Evolutionary conservation across 306 rosid species (phyloP), one percentile per base, ranked within the genome.

Genomic region (Begonia fuchsioides): DNA sequence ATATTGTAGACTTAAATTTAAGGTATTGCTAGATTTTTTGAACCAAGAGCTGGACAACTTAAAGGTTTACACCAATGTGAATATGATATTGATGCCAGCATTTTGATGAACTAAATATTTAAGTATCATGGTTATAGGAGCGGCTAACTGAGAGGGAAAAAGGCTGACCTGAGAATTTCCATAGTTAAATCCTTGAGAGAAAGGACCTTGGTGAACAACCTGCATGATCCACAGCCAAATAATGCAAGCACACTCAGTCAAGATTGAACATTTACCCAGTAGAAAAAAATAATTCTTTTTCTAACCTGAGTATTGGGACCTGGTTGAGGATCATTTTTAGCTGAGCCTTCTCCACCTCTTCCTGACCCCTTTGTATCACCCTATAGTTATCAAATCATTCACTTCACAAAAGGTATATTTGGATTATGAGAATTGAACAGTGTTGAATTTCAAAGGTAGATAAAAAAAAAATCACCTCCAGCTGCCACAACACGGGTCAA

Each of bases 361-460:
- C 74, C 83, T 3, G 87, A 75, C 13, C 93, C 96, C 80, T 82
- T 92, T 13, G 98, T 77, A 64, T 92, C 98, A 61, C 94, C 98
- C 98, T 92, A 47, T 47, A 39, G 12, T 19, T 50, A 55, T 55
- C 57, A 71, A 52, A 52, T 16, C 49, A 57, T 44, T 16, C 46
- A 50, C n/a, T 18, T 11, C 6, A 13, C 26, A 58, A 20, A 58
- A 69, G 56, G 11, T 17, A 38, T 11, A 60, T 68, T 49, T 44
- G 26, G 44, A 50, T 39, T n/a, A n/a, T n/a, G n/a, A n/a, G n/a
- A n/a, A n/a, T n/a, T n/a, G 1, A 10, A 0, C 15, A 19, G 41
- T 19, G 4, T 19, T 19, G 26, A 19, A 19, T 19, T 4, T 19
- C 4, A 19, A 19, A 19, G 2, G 26, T 19, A 19, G 26, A 2